Evolutionary conservation across 2,329 filamentous ascomycete genomes (phyloP), one percentile per base, ranked within the genome.

Genomic region (Neoarthrinium moseri): DNA sequence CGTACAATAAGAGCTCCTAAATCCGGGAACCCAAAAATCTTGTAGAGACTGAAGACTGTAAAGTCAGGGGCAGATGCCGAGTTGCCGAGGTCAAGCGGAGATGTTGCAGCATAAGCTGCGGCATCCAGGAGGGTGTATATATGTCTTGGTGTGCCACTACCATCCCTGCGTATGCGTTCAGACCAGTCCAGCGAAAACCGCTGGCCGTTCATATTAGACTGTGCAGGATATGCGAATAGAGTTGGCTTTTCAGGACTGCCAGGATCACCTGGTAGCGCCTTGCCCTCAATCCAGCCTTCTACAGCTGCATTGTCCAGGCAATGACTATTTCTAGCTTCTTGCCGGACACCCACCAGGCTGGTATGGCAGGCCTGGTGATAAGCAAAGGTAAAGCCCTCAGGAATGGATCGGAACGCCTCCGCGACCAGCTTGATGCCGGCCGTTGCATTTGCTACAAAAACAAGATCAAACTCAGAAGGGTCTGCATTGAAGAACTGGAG

Each of bases 11-110:
- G 69, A 2, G 85, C 91, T 2, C 92, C 92, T 2, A 97, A 73
- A 61, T 97, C 89, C 0, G 92, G 92, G 53, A 96, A 96, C 1
- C 94, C 92, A 64, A 97, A 97, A n/a, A 96, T 91, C 65, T 97
- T 99, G 71, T 96, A 95, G 52, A 97, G 83, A 64, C 91, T 96
- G 33, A 97, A 60, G 0, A 89, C 87, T 0, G 82, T 86, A 54
- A 97, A 97, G 63, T 97, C 92, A 1, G 92, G 88, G 0, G 86
- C 83, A 1, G 68, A 61, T 0, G 72, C 69, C 0, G 75, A 56
- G 54, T 87, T 69, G 45, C 80, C 73, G 3, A 97, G 70, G 58
- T 95, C 80, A 6, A 97, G 71, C 1, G 81, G 82, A 4, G 87
- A 82, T 1, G 91, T 96, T 6, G 90, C 84, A 8, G 84, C 86